A percentile compares a stretch with the other conserved stretches of the same genome.
Conservation (phyloP, 2,329 filamentous ascomycete species). For the Dothideomycetes sp. region DNA sequence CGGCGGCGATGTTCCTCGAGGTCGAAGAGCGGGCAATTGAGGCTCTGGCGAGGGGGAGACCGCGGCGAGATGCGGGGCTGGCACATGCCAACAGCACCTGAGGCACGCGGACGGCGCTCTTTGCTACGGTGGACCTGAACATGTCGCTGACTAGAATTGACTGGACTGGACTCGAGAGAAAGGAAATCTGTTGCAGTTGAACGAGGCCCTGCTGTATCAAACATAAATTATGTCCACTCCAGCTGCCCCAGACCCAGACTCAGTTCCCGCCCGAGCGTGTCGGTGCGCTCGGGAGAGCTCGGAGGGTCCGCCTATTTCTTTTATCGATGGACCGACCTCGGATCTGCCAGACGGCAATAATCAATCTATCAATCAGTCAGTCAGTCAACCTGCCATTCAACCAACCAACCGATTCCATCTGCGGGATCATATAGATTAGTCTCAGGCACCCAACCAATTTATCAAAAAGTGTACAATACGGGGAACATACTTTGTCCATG, state of each 20-base stretch:
- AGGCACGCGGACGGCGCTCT: neutral
- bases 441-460: too few relatives aligned
- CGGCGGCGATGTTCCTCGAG: too few relatives aligned
- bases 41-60: neutral
- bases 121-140: neutral
- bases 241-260: neutral
- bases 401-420: too few relatives aligned
- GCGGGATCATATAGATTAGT: too few relatives aligned
- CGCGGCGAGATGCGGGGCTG: neutral
- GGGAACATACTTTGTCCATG: too few relatives aligned
- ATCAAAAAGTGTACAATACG: too few relatives aligned
- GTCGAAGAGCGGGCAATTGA: too few relatives aligned
- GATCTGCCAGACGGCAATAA: neutral
- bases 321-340: too few relatives aligned
- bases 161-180: neutral
- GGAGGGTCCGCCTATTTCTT: neutral
- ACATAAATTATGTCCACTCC: neutral
- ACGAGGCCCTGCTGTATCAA: too few relatives aligned
- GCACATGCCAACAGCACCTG: neutral
- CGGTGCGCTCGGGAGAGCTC: neutral
- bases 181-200: too few relatives aligned
- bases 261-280: neutral
- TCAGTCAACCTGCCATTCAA: too few relatives aligned
- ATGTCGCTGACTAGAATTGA: neutral
- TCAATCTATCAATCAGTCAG: too few relatives aligned